Evolutionary conservation across 192 early-diverging fungal genomes (phyloP), one percentile per base, ranked within the genome.

Genomic region (Chytriomyces sp.): DNA sequence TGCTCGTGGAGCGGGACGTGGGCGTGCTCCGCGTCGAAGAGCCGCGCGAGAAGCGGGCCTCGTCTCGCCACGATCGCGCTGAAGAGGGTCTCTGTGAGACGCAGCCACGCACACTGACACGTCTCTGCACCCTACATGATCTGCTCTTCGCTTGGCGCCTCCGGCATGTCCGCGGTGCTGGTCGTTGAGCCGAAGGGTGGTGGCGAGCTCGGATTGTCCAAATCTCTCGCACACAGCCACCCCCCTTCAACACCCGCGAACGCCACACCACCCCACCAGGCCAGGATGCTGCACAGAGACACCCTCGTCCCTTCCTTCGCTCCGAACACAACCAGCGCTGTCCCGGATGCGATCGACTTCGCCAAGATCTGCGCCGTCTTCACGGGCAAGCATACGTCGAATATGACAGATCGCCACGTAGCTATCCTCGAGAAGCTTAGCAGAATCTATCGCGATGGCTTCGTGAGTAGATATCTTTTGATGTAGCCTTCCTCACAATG

Each of bases 341-440:
- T 10, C 12, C 44, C 36, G 10, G 63, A 52, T 7, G 38, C 44
- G 7, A 49, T 40, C 39, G 37, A 68, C 33, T 56, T 28, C 38
- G 65, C 17, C 30, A 57, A 53, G 33, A 28, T 57, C n/a, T 37
- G 33, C 60, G 19, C 57, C 31, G 55, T 75, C 3, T 75, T 75
- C 52, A 54, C 64, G 19, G 74, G 74, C 6, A 68, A 64, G 3
- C n/a, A n/a, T n/a, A n/a, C n/a, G n/a, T n/a, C n/a, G n/a, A n/a
- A n/a, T 22, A 69, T 75, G 74, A 69, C 39, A 41, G 74, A 75
- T 69, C 54, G 74, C 7, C 74, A 75, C 33, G 64, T 52, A 22
- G 74, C 65, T 2, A 54, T 62, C 41, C 38, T 75, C 5, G 3
- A 17, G n/a, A 74, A 74, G 38, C 55, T 74, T 6, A 41, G 28